Evolutionary conservation across 2,329 filamentous ascomycete genomes (phyloP), one percentile per base, ranked within the genome.

Genomic region (Penicillium aurantiogriseum): DNA sequence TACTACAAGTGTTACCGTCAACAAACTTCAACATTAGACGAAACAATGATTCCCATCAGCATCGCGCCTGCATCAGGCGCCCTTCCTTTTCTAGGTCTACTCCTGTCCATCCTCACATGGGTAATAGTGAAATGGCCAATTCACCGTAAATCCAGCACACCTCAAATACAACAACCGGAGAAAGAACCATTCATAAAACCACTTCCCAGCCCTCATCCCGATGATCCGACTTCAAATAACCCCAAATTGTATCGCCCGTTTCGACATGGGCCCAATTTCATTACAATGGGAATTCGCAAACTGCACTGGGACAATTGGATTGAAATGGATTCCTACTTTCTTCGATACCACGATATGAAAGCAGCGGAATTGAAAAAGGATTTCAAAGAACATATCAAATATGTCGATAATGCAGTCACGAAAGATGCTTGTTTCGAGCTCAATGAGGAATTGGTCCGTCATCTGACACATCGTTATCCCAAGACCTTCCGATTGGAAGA

Each of bases 261-360:
- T 50, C 53, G 59, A 4, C 59, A 60, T 50, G 59, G 59, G 11
- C 49, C 57, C 8, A 61, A 61, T 13, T 61, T 57, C 25, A 38
- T 60, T 47, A 61, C 59, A 0, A 61, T 61, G 59, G 59, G 59
- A n/a, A 61, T 61, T 43, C 57, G 59, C 23, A 60, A 61, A 42
- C 48, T 61, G 21, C 43, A 54, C 39, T 61, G 59, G 59, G 47
- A 61, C 10, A 59, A 61, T 38, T 61, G 59, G 59, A 60, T 61
- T 11, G 59, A 61, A 39, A 61, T 61, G 59, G 59, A 61, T 33
- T 61, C 59, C 8, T 60, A 61, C 21, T 61, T 60, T n/a, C 46
- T 57, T 11, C 57, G 59, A 11, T 60, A 60, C 29, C 29, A 31
- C 29, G 29, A 31, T 31, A 31, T 31, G 29, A 31, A 31, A 31